Base-by-base conservation (phyloP, 2,329 filamentous ascomycete genomes). In the Trichophyton simii region DNA sequence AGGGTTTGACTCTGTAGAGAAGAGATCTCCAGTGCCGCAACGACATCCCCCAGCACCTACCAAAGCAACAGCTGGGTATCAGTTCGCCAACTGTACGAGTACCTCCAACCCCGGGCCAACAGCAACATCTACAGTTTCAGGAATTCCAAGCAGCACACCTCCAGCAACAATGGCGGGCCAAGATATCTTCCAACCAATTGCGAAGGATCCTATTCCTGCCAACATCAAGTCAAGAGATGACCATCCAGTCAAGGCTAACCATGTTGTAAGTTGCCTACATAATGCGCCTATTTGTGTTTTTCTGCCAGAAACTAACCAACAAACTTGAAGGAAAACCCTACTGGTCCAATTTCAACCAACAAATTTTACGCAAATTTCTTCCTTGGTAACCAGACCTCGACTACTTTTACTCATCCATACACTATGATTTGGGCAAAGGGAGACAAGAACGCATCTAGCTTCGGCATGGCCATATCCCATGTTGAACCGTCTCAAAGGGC, bases 311-410 rank as follows among this genome's bases (percentile, higher is more conserved):
- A 9, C 38, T 13, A 48, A 61, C 67, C 68, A 62, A 68, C 50
- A 31, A 13, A 3, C 15, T 18, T 55, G 18, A 57, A 75, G 73
- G 66, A 66, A 22, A 67, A 71, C 58, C 64, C 69, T 2, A 67
- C 66, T 1, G 65, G 63, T 9, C 76, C 77, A 0, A 72, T 78
- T 61, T 70, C 76, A 58, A 79, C 77, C 6, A 79, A 79, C 66
- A 79, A 78, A 69, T 91, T 91, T 71, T 89, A 88, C 67, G 80
- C 86, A 67, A 94, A 94, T 68, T 84, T 94, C 65, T 90, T 90
- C 71, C 78, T 96, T 0, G 87, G 85, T 3, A 80, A 80, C 50
- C 90, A 95, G 72, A 82, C 79, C 3, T 81, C 81, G 5, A 81
- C 86, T 0, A 80, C 85, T 0, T 96, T 87, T 74, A 86, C 87